Conservation (phyloP, 179 eudicot genomes). For the Silene coronaria region DNA sequence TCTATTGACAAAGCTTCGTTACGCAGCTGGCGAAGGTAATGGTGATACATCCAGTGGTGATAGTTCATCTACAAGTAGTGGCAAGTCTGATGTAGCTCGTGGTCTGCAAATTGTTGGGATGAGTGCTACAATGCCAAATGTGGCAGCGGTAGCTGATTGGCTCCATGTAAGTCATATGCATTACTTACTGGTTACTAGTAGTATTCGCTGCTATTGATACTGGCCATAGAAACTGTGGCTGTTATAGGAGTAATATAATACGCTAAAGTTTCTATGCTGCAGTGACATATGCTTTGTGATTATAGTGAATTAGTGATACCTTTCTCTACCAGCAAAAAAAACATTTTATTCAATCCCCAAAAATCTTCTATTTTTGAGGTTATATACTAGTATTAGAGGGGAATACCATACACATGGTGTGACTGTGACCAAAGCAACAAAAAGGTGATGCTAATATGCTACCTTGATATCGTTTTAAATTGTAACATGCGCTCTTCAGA, state of each 20-base stretch:
- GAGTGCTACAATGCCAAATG: conserved; percentile 99
- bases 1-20: conserved; percentile 90
- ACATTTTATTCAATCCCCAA: too few relatives aligned
- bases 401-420: too few relatives aligned
- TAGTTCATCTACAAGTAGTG: conserved; percentile 83
- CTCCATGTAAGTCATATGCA: conserved; percentile 66
- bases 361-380: too few relatives aligned
- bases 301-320: too few relatives aligned
- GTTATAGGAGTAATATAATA: background rate
- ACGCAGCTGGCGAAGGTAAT: conserved; percentile 97
- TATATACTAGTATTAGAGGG: too few relatives aligned
- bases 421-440: too few relatives aligned
- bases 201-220: background rate
- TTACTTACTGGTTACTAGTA: background rate
- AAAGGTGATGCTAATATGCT: background rate
- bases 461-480: background rate
- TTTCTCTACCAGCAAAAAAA: too few relatives aligned
- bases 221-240: background rate
- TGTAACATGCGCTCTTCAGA: background rate
- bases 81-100: conserved; percentile 61
- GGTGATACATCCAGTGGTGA: conserved; percentile 70
- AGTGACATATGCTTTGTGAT: too few relatives aligned
- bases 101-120: conserved; percentile 98
- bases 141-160: conserved; percentile 98
- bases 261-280: background rate